Base-by-base conservation (phyloP, 257 asterid genomes). In the Salvia miltiorrhiza region DNA sequence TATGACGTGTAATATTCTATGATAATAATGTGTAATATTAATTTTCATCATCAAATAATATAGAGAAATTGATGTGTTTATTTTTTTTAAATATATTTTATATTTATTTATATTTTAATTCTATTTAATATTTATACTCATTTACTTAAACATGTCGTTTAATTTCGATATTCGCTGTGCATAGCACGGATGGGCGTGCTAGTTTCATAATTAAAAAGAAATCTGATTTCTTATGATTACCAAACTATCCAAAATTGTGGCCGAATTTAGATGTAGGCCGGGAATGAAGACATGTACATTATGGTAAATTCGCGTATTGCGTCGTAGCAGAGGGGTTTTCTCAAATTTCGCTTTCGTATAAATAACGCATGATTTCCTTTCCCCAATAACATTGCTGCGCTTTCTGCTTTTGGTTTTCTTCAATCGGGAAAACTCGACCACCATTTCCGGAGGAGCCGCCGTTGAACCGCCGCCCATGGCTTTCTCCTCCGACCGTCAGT, bases 401-500 rank as follows among this genome's bases (percentile, higher is more conserved):
- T 52, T 32, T 48, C 47, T 52, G 56, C 67, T 74, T 58, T 35
- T 66, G 39, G 39, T 26, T 54, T 54, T 54, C 61, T 54, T 54
- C 61, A 54, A 54, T 54, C 39, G 39, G 17, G 14, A 65, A 60
- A 21, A 26, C 5, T 32, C 4, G 49, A 53, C 26, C 1, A 65
- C 63, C 49, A 2, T 24, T 49, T 28, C 26, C 43, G 74, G 76
- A 76, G 80, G 80, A 62, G 66, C 73, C 75, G 77, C 70, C 79
- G 32, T 13, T 5, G 67, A 40, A 61, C 63, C 67, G 47, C 56
- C 61, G 45, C 21, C 8, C 55, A 83, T 83, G 85, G 83, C 73
- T 61, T n/a, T 50, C 72, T 62, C 75, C 67, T 82, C 85, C 67
- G 93, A 90, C 69, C 97, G 97, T 37, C 92, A 80, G 16, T 78